phyloP scores from a whole-genome alignment of 805 yeast genomes.

The Wickerhamiella musiphila region DNA sequence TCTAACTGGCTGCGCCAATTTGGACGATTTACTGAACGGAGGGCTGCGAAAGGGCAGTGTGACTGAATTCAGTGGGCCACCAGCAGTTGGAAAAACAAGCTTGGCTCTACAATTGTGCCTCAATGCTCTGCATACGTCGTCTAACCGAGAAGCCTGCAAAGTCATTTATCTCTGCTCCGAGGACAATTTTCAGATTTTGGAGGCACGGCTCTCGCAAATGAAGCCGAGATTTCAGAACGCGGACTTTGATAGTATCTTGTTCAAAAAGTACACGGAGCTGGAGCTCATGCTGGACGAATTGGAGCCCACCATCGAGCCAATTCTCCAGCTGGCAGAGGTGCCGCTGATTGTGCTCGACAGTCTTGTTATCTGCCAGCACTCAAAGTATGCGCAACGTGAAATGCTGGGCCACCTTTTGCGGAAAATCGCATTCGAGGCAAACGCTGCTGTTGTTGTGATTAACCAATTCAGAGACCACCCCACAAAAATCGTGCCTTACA shows the following conservation, averaged over 20 bases:
- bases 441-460: slow-evolving; percentile 48
- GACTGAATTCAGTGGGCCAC: slow-evolving; percentile 69
- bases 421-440: slow-evolving; percentile 28
- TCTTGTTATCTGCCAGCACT: slow-evolving; percentile 20
- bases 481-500: too few relatives aligned
- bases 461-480: slow-evolving; percentile 61
- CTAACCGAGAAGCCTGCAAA: too few relatives aligned
- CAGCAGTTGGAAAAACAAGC: slow-evolving; percentile 80
- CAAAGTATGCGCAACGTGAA: too few relatives aligned
- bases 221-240: slow-evolving; percentile 3
- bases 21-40: slow-evolving; percentile 36
- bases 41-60: slow-evolving; percentile 40
- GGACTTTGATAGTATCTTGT: slow-evolving; percentile 16
- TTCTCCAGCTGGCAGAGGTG: slow-evolving; percentile 20
- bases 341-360: slow-evolving; percentile 52
- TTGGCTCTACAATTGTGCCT: slow-evolving; percentile 48
- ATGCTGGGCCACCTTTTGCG: slow-evolving; percentile 24
- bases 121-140: slow-evolving; percentile 34
- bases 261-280: background rate
- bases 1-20: slow-evolving; percentile 23
- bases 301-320: background rate
- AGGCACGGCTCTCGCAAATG: slow-evolving; percentile 28
- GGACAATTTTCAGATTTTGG: slow-evolving; percentile 53
- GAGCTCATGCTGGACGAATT: background rate
- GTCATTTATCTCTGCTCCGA: slow-evolving; percentile 76